These are phyloP conservation scores for Xylaria curta DNA, from an alignment of 495 filamentous ascomycete species.

Conservation along the genomic window DNA sequence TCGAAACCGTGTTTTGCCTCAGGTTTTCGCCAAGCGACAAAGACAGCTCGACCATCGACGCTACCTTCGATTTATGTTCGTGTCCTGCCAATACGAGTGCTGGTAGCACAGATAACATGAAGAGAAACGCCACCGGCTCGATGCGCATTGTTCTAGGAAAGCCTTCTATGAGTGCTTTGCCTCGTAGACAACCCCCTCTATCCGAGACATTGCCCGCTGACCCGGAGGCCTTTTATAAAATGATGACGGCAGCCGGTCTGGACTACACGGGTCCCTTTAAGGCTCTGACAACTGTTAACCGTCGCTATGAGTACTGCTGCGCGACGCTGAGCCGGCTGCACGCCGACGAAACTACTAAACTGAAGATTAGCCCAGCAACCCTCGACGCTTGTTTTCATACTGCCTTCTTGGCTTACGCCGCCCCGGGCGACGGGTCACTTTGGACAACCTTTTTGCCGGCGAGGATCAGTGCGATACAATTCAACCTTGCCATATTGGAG, in stretches of 20 bases:
- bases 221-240: constrained; percentile 51
- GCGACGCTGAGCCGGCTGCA: constrained; percentile 45
- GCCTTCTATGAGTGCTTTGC: constrained; percentile 34
- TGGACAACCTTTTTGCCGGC: constrained; percentile 55
- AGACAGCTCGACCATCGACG: constrained; percentile 38
- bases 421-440: constrained; percentile 52
- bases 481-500: constrained; percentile 48
- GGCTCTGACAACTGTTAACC: constrained; percentile 44
- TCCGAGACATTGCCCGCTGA: constrained; percentile 45
- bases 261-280: constrained; percentile 53
- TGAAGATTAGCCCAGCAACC: constrained; percentile 54
- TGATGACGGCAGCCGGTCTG: constrained; percentile 51
- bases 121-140: constrained; percentile 44
- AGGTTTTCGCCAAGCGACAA: constrained; percentile 22
- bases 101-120: constrained; percentile 42
- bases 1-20: constrained; percentile 56
- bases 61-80: constrained; percentile 46
- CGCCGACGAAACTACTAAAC: constrained; percentile 38
- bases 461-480: constrained; percentile 42
- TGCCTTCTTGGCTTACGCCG: constrained; percentile 50
- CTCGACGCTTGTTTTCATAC: constrained; percentile 58
- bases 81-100: constrained; percentile 35
- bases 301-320: constrained; percentile 54
- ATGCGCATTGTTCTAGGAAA: constrained; percentile 44
- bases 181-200: constrained; percentile 29